Percentiles rank a stretch among this genome's conserved stretches.
These are phyloP conservation scores for Pisolithus marmoratus DNA, from an alignment of 768 basidiomycete species.

Conservation along the genomic window DNA sequence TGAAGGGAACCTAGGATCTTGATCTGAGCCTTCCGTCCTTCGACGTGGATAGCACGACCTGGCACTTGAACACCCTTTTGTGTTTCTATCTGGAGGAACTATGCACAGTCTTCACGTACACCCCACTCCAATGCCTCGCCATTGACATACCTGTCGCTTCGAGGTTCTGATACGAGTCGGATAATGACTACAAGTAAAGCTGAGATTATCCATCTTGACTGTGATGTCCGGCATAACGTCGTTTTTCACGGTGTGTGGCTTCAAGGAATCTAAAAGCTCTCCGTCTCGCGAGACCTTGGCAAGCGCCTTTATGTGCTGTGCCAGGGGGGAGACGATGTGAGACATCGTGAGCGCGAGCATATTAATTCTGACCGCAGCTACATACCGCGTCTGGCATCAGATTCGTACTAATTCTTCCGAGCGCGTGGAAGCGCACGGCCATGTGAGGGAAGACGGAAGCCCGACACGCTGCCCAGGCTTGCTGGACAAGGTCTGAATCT, in stretches of 20 bases:
- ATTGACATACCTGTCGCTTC: slow-evolving; percentile 31
- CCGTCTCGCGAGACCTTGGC: slow-evolving; percentile 41
- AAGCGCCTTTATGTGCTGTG: slow-evolving; percentile 40
- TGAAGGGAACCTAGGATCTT: slow-evolving; percentile 15
- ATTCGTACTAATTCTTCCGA: slow-evolving; percentile 14
- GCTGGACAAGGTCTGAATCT: too few relatives aligned
- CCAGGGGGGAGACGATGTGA: slow-evolving; percentile 2
- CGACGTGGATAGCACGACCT: slow-evolving; percentile 18
- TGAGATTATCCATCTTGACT: slow-evolving; percentile 25
- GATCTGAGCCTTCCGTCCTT: slow-evolving; percentile 36
- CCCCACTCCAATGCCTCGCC: not conserved
- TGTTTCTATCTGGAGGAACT: slow-evolving; percentile 20
- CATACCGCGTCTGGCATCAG: slow-evolving; percentile 28
- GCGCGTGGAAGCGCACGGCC: slow-evolving; percentile 3
- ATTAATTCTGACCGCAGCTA: not conserved
- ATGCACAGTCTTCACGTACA: not conserved
- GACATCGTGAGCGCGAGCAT: not conserved
- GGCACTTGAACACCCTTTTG: not conserved
- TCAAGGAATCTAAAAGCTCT: slow-evolving; percentile 43
- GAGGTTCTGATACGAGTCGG: slow-evolving; percentile 38
- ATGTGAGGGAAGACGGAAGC: slow-evolving; percentile 25
- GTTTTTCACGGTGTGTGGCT: slow-evolving; percentile 41
- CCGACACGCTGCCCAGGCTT: too few relatives aligned
- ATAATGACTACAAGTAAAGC: slow-evolving; percentile 37
- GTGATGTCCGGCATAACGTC: slow-evolving; percentile 29